Evolutionary conservation across 768 basidiomycete species (phyloP).

Genomic region (Naematelia encephala): DNA sequence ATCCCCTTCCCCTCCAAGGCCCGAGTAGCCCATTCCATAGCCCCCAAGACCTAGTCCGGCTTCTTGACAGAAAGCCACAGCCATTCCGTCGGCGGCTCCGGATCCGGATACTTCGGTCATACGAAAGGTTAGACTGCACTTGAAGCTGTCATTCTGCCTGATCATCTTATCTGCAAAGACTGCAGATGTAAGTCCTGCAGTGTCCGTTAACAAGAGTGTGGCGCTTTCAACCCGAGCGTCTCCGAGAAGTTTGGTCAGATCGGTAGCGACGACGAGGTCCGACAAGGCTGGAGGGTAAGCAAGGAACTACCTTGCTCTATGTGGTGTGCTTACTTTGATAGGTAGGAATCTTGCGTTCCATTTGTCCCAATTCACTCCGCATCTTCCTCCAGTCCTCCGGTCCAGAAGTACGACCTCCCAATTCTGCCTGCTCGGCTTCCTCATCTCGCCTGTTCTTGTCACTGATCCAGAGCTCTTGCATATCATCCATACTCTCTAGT

Average conservation of each 20-base stretch:
- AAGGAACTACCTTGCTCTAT: background rate
- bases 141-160: constrained; percentile 10
- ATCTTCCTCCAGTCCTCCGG: constrained; percentile 50
- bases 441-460: constrained; percentile 26
- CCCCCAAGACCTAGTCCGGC: constrained; percentile 29
- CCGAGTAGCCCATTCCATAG: constrained; percentile 44
- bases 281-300: constrained; percentile 5
- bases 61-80: constrained; percentile 27
- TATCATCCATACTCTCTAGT: constrained; percentile 39
- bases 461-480: constrained; percentile 37
- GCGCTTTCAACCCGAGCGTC: constrained; percentile 12
- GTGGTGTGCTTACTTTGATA: background rate
- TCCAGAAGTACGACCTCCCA: constrained; percentile 47
- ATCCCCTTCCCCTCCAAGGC: constrained; percentile 39
- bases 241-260: constrained; percentile 19
- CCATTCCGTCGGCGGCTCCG: constrained; percentile 48
- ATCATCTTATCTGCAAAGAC: constrained; percentile 19
- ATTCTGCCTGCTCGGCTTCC: constrained; percentile 27
- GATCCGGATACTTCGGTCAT: constrained; percentile 19
- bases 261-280: constrained; percentile 6
- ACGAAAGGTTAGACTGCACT: constrained; percentile 24
- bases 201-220: constrained; percentile 22
- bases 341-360: background rate
- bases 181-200: constrained; percentile 29
- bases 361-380: constrained; percentile 44